These are phyloP conservation scores for Cicer judaicum DNA, from an alignment of 306 rosid species.

Conservation along the genomic window DNA sequence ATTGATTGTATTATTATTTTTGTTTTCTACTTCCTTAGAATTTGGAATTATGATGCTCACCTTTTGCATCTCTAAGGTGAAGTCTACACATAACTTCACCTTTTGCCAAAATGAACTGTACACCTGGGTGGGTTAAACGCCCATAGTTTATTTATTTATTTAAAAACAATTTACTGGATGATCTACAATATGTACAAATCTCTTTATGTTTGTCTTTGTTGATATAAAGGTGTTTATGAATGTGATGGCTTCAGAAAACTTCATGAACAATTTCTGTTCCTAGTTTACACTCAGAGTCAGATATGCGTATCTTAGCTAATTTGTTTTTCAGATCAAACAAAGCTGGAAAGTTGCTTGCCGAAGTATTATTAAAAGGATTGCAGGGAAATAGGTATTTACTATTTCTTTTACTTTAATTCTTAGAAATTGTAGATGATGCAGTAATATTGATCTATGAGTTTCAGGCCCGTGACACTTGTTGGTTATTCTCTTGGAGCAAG, in stretches of 20 bases:
- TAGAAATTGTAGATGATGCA: constrained; percentile 20
- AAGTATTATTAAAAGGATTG: constrained; percentile 55
- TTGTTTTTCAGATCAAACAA: constrained; percentile 61
- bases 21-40: not conserved
- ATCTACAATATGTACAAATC: not conserved
- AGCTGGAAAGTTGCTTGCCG: constrained; percentile 73
- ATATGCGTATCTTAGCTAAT: constrained; percentile 29
- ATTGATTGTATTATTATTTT: not conserved
- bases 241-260: not conserved
- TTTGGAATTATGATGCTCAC: constrained; percentile 3
- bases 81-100: not conserved
- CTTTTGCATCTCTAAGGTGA: not conserved
- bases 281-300: constrained; percentile 19
- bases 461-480: constrained; percentile 71
- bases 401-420: constrained; percentile 30
- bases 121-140: not conserved
- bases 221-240: constrained; percentile 7
- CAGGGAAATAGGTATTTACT: constrained; percentile 67
- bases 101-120: constrained; percentile 15
- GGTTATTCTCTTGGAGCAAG: constrained; percentile 70
- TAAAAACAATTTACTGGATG: constrained; percentile 28
- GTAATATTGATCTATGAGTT: constrained; percentile 37
- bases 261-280: not conserved
- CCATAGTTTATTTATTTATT: not conserved
- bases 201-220: not conserved